These are phyloP conservation scores for Lasiodiplodia sp. DNA, from an alignment of 2,329 filamentous ascomycete species.

Conservation along the genomic window DNA sequence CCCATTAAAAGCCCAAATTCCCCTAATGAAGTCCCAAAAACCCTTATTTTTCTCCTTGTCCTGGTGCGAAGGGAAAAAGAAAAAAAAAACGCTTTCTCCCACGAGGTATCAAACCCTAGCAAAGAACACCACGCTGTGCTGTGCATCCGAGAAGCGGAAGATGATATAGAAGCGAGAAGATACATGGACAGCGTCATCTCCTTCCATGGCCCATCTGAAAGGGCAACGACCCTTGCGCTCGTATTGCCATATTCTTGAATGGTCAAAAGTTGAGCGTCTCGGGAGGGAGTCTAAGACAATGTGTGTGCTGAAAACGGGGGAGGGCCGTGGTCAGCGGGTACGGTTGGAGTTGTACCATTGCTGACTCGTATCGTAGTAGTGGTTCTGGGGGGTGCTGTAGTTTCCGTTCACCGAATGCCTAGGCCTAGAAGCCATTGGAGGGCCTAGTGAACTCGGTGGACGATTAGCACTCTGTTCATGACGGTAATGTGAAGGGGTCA, in stretches of 20 bases:
- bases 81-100: not conserved
- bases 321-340: constrained; percentile 1
- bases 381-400: constrained; percentile 12
- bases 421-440: constrained; percentile 17
- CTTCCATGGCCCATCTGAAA: not conserved
- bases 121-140: constrained; percentile 23
- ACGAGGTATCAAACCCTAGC: constrained; percentile 20
- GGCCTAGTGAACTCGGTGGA: constrained; percentile 23
- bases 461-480: constrained; percentile 27
- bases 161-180: not conserved
- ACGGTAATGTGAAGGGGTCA: constrained; percentile 25
- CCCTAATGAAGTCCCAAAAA: not conserved
- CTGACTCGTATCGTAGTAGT: not conserved
- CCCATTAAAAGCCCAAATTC: not conserved
- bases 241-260: not conserved
- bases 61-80: not conserved
- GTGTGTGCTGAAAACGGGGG: not conserved
- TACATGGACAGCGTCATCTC: not conserved
- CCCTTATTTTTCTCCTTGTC: constrained; percentile 5
- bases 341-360: constrained; percentile 12
- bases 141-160: constrained; percentile 15
- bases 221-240: not conserved
- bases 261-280: not conserved
- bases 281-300: not conserved
- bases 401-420: constrained; percentile 29